Evolutionary conservation across 176 grass and related monocot species (phyloP).

Genomic region (Musa troglodytarum): DNA sequence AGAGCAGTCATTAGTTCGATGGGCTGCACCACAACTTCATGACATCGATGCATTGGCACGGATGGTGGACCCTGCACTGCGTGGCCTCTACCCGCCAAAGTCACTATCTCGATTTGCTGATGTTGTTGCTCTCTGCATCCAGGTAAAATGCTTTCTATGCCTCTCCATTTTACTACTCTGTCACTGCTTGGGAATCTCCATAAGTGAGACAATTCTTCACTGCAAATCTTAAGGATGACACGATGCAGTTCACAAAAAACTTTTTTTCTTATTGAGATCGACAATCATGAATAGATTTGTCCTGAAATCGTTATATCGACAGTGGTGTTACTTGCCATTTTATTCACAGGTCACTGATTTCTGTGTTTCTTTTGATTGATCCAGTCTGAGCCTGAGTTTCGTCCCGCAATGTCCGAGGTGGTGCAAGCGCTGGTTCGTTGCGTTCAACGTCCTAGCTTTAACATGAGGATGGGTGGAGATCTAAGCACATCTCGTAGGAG

Average conservation of each 20-base stretch:
- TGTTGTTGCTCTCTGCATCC: constrained; percentile 62
- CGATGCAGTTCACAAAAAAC: not conserved
- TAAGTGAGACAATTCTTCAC: not conserved
- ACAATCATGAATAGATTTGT: no score
- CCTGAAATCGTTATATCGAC: no score
- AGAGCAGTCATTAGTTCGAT: constrained; percentile 72
- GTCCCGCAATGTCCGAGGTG: constrained; percentile 75
- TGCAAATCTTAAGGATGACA: not conserved
- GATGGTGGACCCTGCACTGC: constrained; percentile 75
- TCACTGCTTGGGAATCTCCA: no score
- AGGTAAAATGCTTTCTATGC: constrained; percentile 35
- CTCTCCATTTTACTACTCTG: not conserved
- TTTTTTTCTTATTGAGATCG: no score
- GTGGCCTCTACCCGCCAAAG: constrained; percentile 73
- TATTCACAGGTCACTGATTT: not conserved
- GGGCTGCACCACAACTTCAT: constrained; percentile 72
- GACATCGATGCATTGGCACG: constrained; percentile 70
- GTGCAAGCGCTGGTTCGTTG: constrained; percentile 55
- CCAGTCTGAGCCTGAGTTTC: constrained; percentile 57
- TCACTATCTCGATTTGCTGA: constrained; percentile 82
- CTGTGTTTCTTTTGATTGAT: constrained; percentile 3
- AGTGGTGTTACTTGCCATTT: not conserved
- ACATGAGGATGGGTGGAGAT: constrained; percentile 31
- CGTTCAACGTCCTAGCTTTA: constrained; percentile 39
- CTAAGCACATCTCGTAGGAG: constrained; percentile 39